Conservation (phyloP, 2,329 filamentous ascomycete genomes). For the Aspergillus calidoustus region DNA sequence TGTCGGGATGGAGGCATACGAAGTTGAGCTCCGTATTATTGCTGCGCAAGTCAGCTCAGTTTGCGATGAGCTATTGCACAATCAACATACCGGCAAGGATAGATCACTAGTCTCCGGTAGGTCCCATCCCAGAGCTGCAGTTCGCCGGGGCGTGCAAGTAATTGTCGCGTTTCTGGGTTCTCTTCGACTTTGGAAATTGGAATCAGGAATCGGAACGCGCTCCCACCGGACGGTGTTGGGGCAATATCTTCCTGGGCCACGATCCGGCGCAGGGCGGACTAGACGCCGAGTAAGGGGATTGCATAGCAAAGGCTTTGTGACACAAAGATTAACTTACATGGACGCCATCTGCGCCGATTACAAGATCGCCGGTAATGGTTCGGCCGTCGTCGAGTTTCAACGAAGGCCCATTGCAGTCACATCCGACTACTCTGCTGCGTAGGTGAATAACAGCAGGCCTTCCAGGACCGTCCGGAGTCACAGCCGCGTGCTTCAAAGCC, state of each 20-base stretch:
- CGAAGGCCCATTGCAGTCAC: background rate
- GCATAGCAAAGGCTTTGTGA: too few relatives aligned
- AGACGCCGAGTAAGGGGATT: too few relatives aligned
- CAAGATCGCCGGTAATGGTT: background rate
- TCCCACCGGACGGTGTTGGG: background rate
- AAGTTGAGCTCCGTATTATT: constrained; percentile 8
- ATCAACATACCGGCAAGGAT: constrained; percentile 5
- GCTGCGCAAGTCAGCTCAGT: background rate
- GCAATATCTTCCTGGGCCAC: background rate
- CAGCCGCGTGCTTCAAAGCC: background rate
- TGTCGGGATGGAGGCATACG: background rate
- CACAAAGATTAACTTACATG: background rate
- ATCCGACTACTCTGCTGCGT: background rate
- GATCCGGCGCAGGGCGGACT: background rate
- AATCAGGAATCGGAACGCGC: constrained; percentile 3
- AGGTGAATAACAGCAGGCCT: constrained; percentile 2
- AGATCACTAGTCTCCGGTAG: constrained; percentile 1
- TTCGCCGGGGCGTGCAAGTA: background rate
- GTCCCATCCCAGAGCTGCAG: constrained; percentile 5
- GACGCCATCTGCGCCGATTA: constrained; percentile 5
- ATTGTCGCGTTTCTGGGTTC: background rate
- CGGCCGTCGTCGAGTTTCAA: background rate
- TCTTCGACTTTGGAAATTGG: constrained; percentile 1
- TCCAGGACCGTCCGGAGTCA: background rate
- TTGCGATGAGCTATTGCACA: too few relatives aligned